phyloP scores from a whole-genome alignment of 176 grass and related monocot genomes.

The Chrysopogon serrulatus region DNA sequence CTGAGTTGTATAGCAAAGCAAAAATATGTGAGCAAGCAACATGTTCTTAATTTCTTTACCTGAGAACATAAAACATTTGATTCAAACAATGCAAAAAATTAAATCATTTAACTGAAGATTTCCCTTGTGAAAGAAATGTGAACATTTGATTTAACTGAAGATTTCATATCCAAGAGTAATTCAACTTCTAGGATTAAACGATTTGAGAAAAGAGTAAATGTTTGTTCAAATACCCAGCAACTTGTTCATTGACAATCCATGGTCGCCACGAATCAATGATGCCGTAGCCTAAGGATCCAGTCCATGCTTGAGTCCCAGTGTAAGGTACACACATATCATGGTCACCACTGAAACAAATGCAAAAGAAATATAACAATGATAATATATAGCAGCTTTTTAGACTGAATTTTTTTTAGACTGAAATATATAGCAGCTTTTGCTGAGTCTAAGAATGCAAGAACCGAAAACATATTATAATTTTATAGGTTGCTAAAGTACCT shows the following conservation, averaged over 20 bases:
- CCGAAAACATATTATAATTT: background rate
- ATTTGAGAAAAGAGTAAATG: background rate
- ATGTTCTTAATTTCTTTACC: background rate
- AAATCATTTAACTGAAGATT: background rate
- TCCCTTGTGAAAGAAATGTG: background rate
- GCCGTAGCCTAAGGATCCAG: slow-evolving; percentile 59
- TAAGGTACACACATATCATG: slow-evolving; percentile 96
- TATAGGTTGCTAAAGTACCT: slow-evolving; percentile 41
- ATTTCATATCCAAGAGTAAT: slow-evolving; percentile 1
- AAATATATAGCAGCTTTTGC: background rate
- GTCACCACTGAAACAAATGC: slow-evolving; percentile 62
- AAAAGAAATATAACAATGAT: background rate
- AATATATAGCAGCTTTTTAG: too few relatives aligned
- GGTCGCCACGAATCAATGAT: slow-evolving; percentile 71
- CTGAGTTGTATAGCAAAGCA: slow-evolving; percentile 40
- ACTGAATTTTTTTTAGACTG: too few relatives aligned
- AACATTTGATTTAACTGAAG: background rate
- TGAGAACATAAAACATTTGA: background rate
- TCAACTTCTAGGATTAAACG: background rate
- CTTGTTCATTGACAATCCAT: slow-evolving; percentile 58
- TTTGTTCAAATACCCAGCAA: slow-evolving; percentile 65
- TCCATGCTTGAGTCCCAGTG: slow-evolving; percentile 87
- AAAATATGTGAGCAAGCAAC: background rate
- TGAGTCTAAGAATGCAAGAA: background rate
- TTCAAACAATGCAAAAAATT: background rate